A percentile compares a stretch with the other conserved stretches of the same genome.
Evolutionary conservation across 2,329 filamentous ascomycete species (phyloP).

Genomic region (Talaromyces piceae): DNA sequence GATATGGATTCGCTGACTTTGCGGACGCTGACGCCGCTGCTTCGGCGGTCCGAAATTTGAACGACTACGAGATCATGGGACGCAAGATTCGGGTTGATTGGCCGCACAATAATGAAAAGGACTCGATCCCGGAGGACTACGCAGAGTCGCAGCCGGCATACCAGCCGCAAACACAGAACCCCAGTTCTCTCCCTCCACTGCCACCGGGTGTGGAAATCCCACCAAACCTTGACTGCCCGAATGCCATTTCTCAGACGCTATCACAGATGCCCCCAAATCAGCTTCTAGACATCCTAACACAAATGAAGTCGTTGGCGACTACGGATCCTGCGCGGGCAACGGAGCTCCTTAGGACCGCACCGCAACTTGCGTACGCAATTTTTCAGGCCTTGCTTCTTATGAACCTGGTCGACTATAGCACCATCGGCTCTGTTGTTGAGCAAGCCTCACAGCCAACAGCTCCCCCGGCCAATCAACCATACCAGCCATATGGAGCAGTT

Average conservation of each 20-base stretch:
- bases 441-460: conserved; percentile 39
- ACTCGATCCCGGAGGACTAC: conserved; percentile 50
- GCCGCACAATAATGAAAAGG: conserved; percentile 79
- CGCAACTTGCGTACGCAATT: conserved; percentile 87
- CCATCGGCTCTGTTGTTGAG: conserved; percentile 75
- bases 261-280: conserved; percentile 78
- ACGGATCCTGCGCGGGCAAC: conserved; percentile 75
- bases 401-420: conserved; percentile 79
- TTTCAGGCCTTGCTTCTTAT: conserved; percentile 92
- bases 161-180: conserved; percentile 31
- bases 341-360: conserved; percentile 78
- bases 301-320: conserved; percentile 87
- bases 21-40: conserved; percentile 86
- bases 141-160: conserved; percentile 26
- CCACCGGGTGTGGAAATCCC: conserved; percentile 79
- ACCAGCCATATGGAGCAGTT: conserved; percentile 27
- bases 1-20: conserved; percentile 95
- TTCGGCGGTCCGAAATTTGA: conserved; percentile 88
- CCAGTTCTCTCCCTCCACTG: conserved; percentile 63
- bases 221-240: conserved; percentile 72
- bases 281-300: conserved; percentile 83
- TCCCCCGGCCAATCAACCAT: conserved; percentile 28
- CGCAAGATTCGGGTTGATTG: conserved; percentile 93
- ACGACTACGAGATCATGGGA: conserved; percentile 92
- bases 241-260: conserved; percentile 87